These are phyloP conservation scores for Clavispora asparagi DNA, from an alignment of 805 yeast genomes.

Conservation along the genomic window DNA sequence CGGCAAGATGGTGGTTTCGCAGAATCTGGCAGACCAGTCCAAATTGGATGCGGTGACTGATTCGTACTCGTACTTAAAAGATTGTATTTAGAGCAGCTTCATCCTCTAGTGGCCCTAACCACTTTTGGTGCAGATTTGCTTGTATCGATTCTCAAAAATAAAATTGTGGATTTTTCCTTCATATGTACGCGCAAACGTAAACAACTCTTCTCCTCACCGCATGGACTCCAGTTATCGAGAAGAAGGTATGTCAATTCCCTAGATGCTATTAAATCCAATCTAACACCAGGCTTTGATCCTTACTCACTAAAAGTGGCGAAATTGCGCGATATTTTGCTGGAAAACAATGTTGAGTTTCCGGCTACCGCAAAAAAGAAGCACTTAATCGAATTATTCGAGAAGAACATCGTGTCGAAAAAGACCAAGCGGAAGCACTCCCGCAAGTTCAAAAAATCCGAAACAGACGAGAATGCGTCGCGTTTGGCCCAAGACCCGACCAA, in stretches of 20 bases:
- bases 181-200: background rate
- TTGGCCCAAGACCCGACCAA: background rate
- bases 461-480: background rate
- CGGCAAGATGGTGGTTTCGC: conserved; percentile 2
- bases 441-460: background rate
- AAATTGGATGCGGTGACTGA: conserved; percentile 6
- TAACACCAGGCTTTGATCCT: conserved; percentile 31
- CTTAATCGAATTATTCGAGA: conserved; percentile 56
- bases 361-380: conserved; percentile 64
- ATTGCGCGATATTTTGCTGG: conserved; percentile 59
- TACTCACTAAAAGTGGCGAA: conserved; percentile 60
- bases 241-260: background rate
- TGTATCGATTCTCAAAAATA: background rate
- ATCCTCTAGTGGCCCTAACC: background rate
- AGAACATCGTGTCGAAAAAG: conserved; percentile 28
- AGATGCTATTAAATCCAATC: conserved; percentile 1
- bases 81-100: background rate
- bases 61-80: conserved; percentile 5
- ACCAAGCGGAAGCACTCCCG: background rate
- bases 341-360: conserved; percentile 57
- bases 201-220: background rate
- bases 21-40: background rate
- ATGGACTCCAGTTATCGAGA: background rate
- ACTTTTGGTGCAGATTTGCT: background rate
- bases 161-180: background rate